These are phyloP conservation scores for Ceratobasidium sp. DNA, from an alignment of 1,284 basidiomycete species.

Conservation along the genomic window DNA sequence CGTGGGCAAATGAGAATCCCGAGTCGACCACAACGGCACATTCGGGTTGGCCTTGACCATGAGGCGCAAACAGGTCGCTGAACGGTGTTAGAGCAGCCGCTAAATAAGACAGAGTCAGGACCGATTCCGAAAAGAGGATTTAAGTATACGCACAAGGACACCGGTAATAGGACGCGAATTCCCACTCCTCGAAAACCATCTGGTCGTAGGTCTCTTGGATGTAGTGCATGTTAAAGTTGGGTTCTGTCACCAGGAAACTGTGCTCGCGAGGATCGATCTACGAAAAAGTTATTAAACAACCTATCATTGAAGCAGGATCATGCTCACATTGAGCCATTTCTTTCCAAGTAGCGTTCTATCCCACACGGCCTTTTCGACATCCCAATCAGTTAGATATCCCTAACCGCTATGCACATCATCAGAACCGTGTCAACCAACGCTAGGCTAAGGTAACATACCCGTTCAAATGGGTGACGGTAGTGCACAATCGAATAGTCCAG, in stretches of 20 bases:
- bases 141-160: conserved; percentile 74
- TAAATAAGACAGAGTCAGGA: conserved; percentile 55
- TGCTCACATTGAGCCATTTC: conserved; percentile 74
- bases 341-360: conserved; percentile 80
- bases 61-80: conserved; percentile 71
- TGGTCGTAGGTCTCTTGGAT: conserved; percentile 93
- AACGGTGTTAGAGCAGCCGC: conserved; percentile 83
- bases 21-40: conserved; percentile 88
- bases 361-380: conserved; percentile 91
- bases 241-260: conserved; percentile 89
- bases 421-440: conserved; percentile 43
- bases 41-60: conserved; percentile 70
- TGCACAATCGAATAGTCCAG: conserved; percentile 82
- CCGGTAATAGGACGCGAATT: conserved; percentile 86
- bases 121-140: conserved; percentile 40
- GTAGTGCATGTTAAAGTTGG: conserved; percentile 92
- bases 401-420: conserved; percentile 55
- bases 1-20: conserved; percentile 93
- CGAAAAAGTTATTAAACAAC: background rate
- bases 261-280: conserved; percentile 80
- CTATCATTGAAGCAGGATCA: conserved; percentile 10
- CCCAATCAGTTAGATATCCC: conserved; percentile 94
- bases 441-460: conserved; percentile 65
- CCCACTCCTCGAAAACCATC: conserved; percentile 96
- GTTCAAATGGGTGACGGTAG: conserved; percentile 87